Percentiles rank a stretch among this genome's conserved stretches.
phyloP scores from a whole-genome alignment of 164 flowering plant genomes.

The Hamamelis virginiana region DNA sequence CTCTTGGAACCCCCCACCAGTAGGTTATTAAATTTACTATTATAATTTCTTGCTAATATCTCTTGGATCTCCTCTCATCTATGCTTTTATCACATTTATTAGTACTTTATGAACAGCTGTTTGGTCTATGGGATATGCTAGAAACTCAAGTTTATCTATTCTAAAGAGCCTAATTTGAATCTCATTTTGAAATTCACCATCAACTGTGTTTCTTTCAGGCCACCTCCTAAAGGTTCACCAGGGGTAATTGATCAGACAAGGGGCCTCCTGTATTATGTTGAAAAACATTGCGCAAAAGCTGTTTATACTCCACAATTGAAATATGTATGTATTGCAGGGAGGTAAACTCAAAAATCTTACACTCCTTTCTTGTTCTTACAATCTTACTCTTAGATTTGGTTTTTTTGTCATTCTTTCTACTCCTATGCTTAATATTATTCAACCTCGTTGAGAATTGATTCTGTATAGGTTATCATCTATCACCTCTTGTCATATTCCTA shows the following conservation, averaged over 20 bases:
- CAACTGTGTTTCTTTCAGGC: constrained; percentile 42
- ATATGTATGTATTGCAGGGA: constrained; percentile 90
- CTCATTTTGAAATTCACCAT: not conserved
- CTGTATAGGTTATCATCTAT: not conserved
- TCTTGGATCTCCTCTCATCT: not conserved
- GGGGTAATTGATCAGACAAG: constrained; percentile 97
- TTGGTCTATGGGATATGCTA: not conserved
- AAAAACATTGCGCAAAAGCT: constrained; percentile 64
- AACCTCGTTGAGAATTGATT: not conserved
- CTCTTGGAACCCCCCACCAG: constrained; percentile 93
- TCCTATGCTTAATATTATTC: not conserved
- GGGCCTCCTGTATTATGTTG: constrained; percentile 82
- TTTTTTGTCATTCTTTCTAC: not conserved
- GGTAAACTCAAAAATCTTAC: constrained; percentile 41
- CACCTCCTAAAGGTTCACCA: constrained; percentile 76
- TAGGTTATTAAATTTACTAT: constrained; percentile 28
- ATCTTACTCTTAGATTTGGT: not conserved
- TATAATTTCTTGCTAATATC: not conserved
- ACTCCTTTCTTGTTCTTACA: constrained; percentile 4
- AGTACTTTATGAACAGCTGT: not conserved
- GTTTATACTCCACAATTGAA: constrained; percentile 66
- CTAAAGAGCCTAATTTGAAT: not conserved
- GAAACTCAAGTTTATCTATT: not conserved
- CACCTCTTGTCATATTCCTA: not conserved
- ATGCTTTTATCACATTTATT: not conserved